A percentile compares a stretch with the other conserved stretches of the same genome.
phyloP scores from a whole-genome alignment of 2,329 filamentous ascomycete genomes.

The Penicillium sp. region DNA sequence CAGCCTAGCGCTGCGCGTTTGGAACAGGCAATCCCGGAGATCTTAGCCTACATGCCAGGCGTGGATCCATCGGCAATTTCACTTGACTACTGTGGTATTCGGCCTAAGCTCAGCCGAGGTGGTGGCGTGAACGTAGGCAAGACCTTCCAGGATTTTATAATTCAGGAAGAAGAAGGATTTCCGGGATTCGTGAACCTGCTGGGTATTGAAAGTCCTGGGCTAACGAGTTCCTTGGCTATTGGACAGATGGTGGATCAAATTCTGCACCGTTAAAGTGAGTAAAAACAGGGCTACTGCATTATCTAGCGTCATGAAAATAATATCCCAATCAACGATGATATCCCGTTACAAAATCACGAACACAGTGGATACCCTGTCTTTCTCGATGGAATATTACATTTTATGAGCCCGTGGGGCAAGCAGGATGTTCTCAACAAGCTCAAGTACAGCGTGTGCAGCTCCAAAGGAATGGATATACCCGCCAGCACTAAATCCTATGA shows the following conservation, averaged over 20 bases:
- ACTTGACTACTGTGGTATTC: slow-evolving; percentile 88
- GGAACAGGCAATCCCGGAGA: slow-evolving; percentile 70
- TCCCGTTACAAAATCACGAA: not conserved
- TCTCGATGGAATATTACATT: not conserved
- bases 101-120: slow-evolving; percentile 76
- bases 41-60: slow-evolving; percentile 75
- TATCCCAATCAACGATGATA: not conserved
- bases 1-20: slow-evolving; percentile 67
- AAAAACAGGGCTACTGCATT: not conserved
- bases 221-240: slow-evolving; percentile 87
- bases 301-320: slow-evolving; percentile 3
- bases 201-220: slow-evolving; percentile 89
- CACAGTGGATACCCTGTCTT: not conserved
- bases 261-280: slow-evolving; percentile 48
- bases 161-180: slow-evolving; percentile 76
- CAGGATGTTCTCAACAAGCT: not conserved
- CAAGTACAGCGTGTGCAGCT: not conserved
- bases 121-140: slow-evolving; percentile 60
- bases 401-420: not conserved
- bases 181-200: slow-evolving; percentile 85
- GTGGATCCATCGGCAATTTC: slow-evolving; percentile 69
- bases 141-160: slow-evolving; percentile 82
- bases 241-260: slow-evolving; percentile 71
- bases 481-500: not conserved
- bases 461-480: not conserved